These are phyloP conservation scores for Funneliformis caledonium DNA, from an alignment of 371 early-diverging fungal genomes.

Conservation along the genomic window DNA sequence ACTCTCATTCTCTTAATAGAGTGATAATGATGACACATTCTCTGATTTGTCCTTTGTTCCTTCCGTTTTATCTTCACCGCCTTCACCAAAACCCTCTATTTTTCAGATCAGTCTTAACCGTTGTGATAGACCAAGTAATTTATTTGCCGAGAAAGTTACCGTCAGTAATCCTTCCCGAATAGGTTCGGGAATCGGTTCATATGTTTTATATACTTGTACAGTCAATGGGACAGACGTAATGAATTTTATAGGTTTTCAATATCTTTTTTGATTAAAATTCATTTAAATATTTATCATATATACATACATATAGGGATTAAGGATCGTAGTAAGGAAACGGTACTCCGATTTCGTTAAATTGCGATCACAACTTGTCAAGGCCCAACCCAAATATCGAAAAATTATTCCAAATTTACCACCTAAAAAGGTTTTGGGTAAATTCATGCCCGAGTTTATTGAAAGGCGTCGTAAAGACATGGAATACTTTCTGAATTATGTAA, in stretches of 20 bases:
- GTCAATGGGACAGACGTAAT: constrained; percentile 54
- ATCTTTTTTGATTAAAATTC: no score
- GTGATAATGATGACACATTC: constrained; percentile 12
- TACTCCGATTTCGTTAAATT: constrained; percentile 65
- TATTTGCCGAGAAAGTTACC: constrained; percentile 56
- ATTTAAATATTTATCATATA: no score
- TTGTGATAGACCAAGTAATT: constrained; percentile 7
- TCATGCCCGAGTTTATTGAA: constrained; percentile 60
- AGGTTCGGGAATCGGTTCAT: constrained; percentile 53
- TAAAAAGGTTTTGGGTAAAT: constrained; percentile 58
- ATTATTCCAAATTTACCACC: constrained; percentile 60
- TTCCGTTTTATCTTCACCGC: neutral
- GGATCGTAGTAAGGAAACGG: constrained; percentile 55
- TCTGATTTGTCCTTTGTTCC: constrained; percentile 5
- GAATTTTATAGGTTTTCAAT: neutral
- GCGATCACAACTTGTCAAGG: constrained; percentile 49
- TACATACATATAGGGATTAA: constrained; percentile 46
- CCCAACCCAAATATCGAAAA: constrained; percentile 52
- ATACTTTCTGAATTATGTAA: constrained; percentile 61
- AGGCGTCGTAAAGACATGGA: constrained; percentile 59
- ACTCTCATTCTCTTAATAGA: neutral
- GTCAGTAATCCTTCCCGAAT: constrained; percentile 54
- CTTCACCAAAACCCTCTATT: constrained; percentile 9
- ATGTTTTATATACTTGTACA: constrained; percentile 61
- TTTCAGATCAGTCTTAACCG: constrained; percentile 24